Conservation (phyloP, 164 flowering plant genomes). For the Saururus chinensis region DNA sequence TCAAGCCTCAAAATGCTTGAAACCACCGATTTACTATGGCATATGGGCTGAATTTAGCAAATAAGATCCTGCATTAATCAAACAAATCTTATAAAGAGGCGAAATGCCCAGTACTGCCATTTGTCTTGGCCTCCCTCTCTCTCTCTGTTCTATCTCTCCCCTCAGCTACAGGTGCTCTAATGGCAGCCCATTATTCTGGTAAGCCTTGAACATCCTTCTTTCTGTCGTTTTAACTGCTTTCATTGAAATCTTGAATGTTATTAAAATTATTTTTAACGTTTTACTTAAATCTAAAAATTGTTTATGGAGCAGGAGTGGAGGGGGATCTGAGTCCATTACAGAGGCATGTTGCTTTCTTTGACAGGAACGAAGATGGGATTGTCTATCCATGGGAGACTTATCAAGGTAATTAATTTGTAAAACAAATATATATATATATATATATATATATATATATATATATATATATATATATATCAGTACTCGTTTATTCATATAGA, state of each 20-base stretch:
- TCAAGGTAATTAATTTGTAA: constrained; percentile 12
- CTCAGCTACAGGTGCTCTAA: background rate
- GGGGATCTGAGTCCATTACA: constrained; percentile 4
- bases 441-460: too few relatives aligned
- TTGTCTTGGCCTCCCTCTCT: too few relatives aligned
- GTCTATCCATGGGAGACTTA: constrained; percentile 16
- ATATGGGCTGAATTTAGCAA: too few relatives aligned
- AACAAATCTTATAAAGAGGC: too few relatives aligned
- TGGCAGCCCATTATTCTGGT: background rate
- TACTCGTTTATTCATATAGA: too few relatives aligned
- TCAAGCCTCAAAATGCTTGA: too few relatives aligned
- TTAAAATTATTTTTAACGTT: too few relatives aligned
- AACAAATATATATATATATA: too few relatives aligned
- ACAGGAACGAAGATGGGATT: constrained; percentile 15
- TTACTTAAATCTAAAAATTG: background rate
- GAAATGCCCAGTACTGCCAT: too few relatives aligned
- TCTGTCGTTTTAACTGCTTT: background rate
- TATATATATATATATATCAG: too few relatives aligned
- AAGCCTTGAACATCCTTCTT: background rate
- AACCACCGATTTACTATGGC: too few relatives aligned
- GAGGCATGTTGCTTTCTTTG: constrained; percentile 14
- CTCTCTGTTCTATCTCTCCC: background rate
- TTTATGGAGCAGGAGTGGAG: background rate
- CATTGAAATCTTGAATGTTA: background rate
- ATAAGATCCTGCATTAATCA: too few relatives aligned